Percentiles rank a stretch among this genome's conserved stretches.
These are phyloP conservation scores for Aspergillus japonicus DNA, from an alignment of 2,329 filamentous ascomycete species.

Conservation along the genomic window DNA sequence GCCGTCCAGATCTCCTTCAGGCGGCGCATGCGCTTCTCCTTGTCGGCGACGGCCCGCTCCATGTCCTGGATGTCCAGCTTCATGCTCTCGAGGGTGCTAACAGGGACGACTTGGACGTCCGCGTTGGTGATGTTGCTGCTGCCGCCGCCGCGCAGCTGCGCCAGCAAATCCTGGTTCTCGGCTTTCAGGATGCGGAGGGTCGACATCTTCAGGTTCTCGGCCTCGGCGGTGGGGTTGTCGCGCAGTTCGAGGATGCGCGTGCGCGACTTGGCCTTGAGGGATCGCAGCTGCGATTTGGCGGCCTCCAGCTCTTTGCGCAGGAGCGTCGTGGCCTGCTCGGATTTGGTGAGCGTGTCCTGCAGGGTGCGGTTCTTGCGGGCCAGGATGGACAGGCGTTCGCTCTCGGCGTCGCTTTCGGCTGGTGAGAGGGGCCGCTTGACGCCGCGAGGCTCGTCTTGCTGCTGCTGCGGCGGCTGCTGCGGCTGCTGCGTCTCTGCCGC, in stretches of 20 bases:
- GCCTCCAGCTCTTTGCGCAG: constrained; percentile 75
- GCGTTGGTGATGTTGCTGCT: constrained; percentile 29
- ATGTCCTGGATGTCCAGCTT: constrained; percentile 73
- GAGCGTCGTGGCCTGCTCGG: constrained; percentile 68
- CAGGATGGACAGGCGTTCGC: constrained; percentile 76
- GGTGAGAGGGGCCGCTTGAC: constrained; percentile 65
- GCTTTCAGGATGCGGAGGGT: constrained; percentile 74
- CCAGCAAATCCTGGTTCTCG: constrained; percentile 80
- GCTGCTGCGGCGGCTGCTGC: constrained; percentile 42
- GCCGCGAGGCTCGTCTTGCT: constrained; percentile 48
- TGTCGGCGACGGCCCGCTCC: constrained; percentile 65
- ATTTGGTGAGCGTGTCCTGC: constrained; percentile 70
- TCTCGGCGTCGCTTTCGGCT: constrained; percentile 54
- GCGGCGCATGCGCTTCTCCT: constrained; percentile 77
- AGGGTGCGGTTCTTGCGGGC: constrained; percentile 84
- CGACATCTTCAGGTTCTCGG: constrained; percentile 77
- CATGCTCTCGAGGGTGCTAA: constrained; percentile 71
- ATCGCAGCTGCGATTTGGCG: constrained; percentile 68
- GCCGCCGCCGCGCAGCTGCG: constrained; percentile 58
- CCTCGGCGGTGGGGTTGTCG: constrained; percentile 86
- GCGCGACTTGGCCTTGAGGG: constrained; percentile 65
- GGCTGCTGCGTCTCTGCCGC: constrained; percentile 37
- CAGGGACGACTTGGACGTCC: constrained; percentile 65
- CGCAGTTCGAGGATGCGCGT: constrained; percentile 83
- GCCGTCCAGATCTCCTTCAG: constrained; percentile 90